phyloP scores from a whole-genome alignment of 1,284 basidiomycete genomes.

The Boletus semigastroideus region DNA sequence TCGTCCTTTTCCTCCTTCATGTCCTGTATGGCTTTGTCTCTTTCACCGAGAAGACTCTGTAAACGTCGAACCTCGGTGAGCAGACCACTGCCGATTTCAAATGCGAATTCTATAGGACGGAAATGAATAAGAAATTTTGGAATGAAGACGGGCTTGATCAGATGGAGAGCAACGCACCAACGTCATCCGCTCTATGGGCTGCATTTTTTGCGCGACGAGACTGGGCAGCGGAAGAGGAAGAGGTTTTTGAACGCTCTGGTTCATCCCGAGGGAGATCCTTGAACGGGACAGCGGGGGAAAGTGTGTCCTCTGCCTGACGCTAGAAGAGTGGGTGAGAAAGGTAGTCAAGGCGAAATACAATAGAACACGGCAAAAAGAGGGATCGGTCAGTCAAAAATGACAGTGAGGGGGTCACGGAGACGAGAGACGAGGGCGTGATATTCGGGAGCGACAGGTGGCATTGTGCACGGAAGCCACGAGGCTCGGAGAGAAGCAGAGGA shows the following conservation, averaged over 20 bases:
- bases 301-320: constrained; percentile 41
- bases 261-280: constrained; percentile 44
- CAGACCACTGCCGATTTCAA: constrained; percentile 91
- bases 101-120: constrained; percentile 77
- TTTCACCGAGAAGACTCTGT: constrained; percentile 83
- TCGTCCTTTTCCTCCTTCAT: constrained; percentile 87
- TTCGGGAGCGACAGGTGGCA: neutral
- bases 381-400: neutral
- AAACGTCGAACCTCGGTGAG: constrained; percentile 86
- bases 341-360: neutral
- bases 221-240: constrained; percentile 64
- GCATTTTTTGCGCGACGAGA: constrained; percentile 83
- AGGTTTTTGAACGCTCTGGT: constrained; percentile 41
- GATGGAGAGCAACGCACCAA: constrained; percentile 52
- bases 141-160: constrained; percentile 3
- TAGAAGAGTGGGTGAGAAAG: constrained; percentile 26
- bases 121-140: constrained; percentile 18
- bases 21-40: constrained; percentile 85
- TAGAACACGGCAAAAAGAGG: constrained; percentile 1
- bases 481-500: constrained; percentile 13
- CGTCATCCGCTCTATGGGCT: constrained; percentile 80
- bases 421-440: neutral
- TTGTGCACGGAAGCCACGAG: constrained; percentile 19
- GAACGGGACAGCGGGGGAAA: constrained; percentile 35
- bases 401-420: neutral